Conservation (phyloP, 2,329 filamentous ascomycete genomes). For the Aspergillus neotritici region DNA sequence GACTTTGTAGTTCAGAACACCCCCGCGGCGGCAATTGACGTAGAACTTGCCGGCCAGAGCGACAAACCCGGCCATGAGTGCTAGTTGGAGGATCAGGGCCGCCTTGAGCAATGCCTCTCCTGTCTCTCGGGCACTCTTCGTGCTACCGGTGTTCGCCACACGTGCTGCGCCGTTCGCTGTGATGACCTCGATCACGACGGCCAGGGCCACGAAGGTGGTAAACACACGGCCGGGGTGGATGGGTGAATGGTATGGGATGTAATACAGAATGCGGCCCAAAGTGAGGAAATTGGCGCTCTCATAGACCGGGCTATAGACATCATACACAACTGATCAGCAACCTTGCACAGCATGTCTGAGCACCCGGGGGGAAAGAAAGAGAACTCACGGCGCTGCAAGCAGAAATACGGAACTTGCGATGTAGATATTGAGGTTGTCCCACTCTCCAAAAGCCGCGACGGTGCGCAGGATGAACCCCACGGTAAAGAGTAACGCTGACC, state of each 20-base stretch:
- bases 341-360: not conserved
- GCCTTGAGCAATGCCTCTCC: slow-evolving; percentile 47
- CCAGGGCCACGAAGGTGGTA: slow-evolving; percentile 52
- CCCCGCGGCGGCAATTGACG: slow-evolving; percentile 33
- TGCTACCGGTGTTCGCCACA: slow-evolving; percentile 37
- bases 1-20: slow-evolving; percentile 42
- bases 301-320: slow-evolving; percentile 32
- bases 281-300: slow-evolving; percentile 48
- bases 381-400: slow-evolving; percentile 35
- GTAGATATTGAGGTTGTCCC: slow-evolving; percentile 32
- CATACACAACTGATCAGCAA: not conserved
- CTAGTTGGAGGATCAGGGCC: slow-evolving; percentile 48
- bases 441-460: slow-evolving; percentile 33
- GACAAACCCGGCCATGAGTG: slow-evolving; percentile 47
- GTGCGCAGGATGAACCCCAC: slow-evolving; percentile 35
- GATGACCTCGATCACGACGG: slow-evolving; percentile 44
- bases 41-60: slow-evolving; percentile 45
- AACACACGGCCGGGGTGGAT: slow-evolving; percentile 55
- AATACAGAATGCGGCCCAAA: slow-evolving; percentile 47
- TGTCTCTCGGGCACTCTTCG: slow-evolving; percentile 31
- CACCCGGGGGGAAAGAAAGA: not conserved
- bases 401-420: slow-evolving; percentile 38
- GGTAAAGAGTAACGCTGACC: slow-evolving; percentile 38
- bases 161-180: slow-evolving; percentile 49
- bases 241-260: slow-evolving; percentile 43